phyloP scores from a whole-genome alignment of 2,329 filamentous ascomycete genomes.

The Chaetomium sp. region DNA sequence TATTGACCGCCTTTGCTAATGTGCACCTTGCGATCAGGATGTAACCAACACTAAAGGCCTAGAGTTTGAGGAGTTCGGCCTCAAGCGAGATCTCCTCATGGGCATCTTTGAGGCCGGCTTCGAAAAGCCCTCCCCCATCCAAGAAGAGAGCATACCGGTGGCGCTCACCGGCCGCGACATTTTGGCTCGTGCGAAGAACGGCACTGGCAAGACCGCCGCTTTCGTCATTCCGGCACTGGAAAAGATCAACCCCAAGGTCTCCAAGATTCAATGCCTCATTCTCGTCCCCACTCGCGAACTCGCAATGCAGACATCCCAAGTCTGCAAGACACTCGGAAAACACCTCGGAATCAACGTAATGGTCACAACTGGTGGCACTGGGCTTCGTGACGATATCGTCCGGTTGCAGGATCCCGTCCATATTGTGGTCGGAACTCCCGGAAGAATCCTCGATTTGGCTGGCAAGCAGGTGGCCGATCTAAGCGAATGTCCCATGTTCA shows the following conservation, averaged over 20 bases:
- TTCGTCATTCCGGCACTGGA: slow-evolving; percentile 95
- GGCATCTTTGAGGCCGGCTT: slow-evolving; percentile 99
- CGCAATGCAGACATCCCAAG: slow-evolving; percentile 96
- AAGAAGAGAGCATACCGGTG: slow-evolving; percentile 98
- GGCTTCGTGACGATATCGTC: slow-evolving; percentile 92
- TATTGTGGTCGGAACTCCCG: slow-evolving; percentile 94
- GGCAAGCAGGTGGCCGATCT: slow-evolving; percentile 96
- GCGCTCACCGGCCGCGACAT: slow-evolving; percentile 93
- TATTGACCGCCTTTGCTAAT: not conserved
- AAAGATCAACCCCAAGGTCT: slow-evolving; percentile 92
- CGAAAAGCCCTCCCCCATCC: slow-evolving; percentile 96
- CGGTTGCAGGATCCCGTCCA: slow-evolving; percentile 91
- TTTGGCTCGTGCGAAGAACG: slow-evolving; percentile 94
- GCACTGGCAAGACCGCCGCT: slow-evolving; percentile 95
- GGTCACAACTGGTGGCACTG: slow-evolving; percentile 96
- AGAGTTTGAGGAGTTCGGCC: slow-evolving; percentile 94
- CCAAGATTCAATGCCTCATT: slow-evolving; percentile 93
- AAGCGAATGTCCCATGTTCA: slow-evolving; percentile 92
- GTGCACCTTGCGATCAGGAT: slow-evolving; percentile 54
- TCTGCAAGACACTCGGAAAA: slow-evolving; percentile 97
- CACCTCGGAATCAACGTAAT: slow-evolving; percentile 97
- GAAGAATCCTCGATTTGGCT: slow-evolving; percentile 90
- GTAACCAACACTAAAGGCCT: slow-evolving; percentile 96
- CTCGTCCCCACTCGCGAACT: slow-evolving; percentile 95
- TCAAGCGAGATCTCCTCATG: slow-evolving; percentile 95